phyloP scores from a whole-genome alignment of 2,329 filamentous ascomycete genomes.

The Exophiala bonariae region DNA sequence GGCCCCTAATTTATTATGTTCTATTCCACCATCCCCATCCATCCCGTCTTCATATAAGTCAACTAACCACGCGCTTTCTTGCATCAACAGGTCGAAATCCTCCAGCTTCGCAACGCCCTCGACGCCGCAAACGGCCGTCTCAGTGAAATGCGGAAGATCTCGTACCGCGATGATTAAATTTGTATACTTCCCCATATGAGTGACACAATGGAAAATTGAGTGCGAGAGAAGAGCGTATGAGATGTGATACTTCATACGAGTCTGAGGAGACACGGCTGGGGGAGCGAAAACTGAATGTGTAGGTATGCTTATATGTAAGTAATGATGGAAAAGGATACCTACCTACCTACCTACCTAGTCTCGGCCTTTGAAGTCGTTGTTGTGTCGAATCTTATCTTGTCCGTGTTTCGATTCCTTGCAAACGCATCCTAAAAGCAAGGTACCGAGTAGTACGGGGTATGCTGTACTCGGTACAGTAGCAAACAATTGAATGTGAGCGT shows the following conservation, averaged over 20 bases:
- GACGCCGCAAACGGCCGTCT: slow-evolving; percentile 75
- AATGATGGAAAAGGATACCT: too few species aligned
- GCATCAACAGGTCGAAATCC: slow-evolving; percentile 77
- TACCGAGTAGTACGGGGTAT: too few species aligned
- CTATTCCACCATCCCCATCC: too few species aligned
- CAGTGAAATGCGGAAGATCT: slow-evolving; percentile 98
- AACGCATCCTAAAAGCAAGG: too few species aligned
- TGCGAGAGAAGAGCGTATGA: too few species aligned
- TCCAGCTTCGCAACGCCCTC: slow-evolving; percentile 88
- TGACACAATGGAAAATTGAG: too few species aligned
- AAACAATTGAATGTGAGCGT: too few species aligned
- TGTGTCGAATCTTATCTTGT: too few species aligned
- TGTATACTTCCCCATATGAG: neutral
- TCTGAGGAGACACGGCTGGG: neutral
- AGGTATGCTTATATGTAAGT: neutral
- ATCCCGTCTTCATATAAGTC: slow-evolving; percentile 17
- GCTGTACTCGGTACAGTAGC: too few species aligned
- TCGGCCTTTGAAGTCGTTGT: too few species aligned
- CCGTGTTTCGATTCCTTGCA: too few species aligned
- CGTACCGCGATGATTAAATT: slow-evolving; percentile 73
- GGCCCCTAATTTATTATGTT: neutral
- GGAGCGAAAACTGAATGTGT: neutral
- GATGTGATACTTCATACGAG: neutral
- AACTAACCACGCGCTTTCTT: neutral
- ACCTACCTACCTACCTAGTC: neutral